Evolutionary conservation across 495 filamentous ascomycete genomes (phyloP).

Genomic region (Penicillium silybi): DNA sequence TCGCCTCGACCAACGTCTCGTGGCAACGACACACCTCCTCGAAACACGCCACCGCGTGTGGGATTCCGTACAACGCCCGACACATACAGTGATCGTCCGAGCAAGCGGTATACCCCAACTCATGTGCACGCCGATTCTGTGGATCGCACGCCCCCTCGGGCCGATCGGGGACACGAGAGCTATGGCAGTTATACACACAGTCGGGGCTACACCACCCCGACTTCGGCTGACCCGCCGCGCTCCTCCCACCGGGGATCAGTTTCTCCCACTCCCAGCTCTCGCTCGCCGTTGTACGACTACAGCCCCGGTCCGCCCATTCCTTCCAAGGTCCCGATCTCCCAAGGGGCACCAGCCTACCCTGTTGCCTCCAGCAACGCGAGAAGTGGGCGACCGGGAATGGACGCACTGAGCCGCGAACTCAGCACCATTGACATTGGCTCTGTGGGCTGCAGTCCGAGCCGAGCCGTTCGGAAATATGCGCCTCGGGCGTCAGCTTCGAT

Average conservation of each 20-base stretch:
- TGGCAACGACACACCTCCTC: constrained; percentile 17
- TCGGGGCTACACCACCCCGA: constrained; percentile 23
- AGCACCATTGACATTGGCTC: constrained; percentile 76
- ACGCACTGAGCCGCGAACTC: constrained; percentile 74
- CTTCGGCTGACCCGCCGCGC: constrained; percentile 20
- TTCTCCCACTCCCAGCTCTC: constrained; percentile 30
- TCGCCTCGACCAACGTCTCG: constrained; percentile 32
- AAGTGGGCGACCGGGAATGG: constrained; percentile 41
- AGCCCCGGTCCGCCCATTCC: constrained; percentile 61
- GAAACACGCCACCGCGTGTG: constrained; percentile 17
- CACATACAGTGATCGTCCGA: constrained; percentile 12
- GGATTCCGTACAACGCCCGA: constrained; percentile 20
- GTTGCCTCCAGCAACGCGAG: constrained; percentile 26
- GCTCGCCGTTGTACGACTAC: constrained; percentile 32
- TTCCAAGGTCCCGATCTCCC: constrained; percentile 64
- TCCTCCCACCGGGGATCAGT: constrained; percentile 29
- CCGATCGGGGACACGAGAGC: constrained; percentile 18
- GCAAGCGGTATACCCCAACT: constrained; percentile 16
- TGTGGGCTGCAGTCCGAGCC: constrained; percentile 29
- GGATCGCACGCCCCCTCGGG: constrained; percentile 21
- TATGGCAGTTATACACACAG: constrained; percentile 21
- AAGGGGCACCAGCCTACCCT: constrained; percentile 26
- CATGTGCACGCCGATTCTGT: constrained; percentile 16
- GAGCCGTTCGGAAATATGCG: constrained; percentile 26
- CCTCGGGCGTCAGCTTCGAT: constrained; percentile 22